Conservation (phyloP, 2,329 filamentous ascomycete genomes). For the Dryadomyces quercivorus region DNA sequence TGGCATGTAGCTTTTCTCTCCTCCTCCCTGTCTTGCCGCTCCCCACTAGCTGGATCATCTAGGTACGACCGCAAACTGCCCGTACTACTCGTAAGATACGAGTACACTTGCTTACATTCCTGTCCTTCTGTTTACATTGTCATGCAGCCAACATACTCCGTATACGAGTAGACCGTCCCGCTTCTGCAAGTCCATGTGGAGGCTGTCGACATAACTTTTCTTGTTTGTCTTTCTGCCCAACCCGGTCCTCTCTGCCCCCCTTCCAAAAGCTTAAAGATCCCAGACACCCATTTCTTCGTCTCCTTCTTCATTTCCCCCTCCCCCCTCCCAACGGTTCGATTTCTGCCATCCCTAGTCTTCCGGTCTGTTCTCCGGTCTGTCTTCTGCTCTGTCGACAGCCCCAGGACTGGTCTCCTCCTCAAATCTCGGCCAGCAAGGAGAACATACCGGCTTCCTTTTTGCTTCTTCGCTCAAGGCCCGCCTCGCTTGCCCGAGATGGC, state of each 20-base stretch:
- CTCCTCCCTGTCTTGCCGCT: not conserved
- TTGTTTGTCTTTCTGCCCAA: conserved; percentile 1
- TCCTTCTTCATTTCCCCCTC: not conserved
- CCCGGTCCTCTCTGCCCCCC: not conserved
- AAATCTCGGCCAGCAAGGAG: no score
- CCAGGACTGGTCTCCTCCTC: not conserved
- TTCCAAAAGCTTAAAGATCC: not conserved
- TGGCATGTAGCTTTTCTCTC: not conserved
- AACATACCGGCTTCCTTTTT: not conserved
- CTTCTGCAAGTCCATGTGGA: not conserved
- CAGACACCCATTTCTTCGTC: not conserved
- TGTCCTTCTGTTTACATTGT: not conserved
- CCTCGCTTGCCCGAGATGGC: not conserved
- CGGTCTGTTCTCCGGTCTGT: no score
- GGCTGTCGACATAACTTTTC: not conserved
- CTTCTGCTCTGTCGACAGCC: not conserved
- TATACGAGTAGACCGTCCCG: not conserved
- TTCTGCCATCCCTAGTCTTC: not conserved
- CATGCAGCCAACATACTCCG: not conserved
- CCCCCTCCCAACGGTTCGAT: not conserved
- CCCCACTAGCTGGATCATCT: not conserved
- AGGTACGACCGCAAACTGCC: not conserved
- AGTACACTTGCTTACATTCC: not conserved
- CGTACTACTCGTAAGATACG: no score
- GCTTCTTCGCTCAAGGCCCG: not conserved